Evolutionary conservation across 768 basidiomycete species (phyloP), one percentile per base, ranked within the genome.

Genomic region (Suillus plorans): DNA sequence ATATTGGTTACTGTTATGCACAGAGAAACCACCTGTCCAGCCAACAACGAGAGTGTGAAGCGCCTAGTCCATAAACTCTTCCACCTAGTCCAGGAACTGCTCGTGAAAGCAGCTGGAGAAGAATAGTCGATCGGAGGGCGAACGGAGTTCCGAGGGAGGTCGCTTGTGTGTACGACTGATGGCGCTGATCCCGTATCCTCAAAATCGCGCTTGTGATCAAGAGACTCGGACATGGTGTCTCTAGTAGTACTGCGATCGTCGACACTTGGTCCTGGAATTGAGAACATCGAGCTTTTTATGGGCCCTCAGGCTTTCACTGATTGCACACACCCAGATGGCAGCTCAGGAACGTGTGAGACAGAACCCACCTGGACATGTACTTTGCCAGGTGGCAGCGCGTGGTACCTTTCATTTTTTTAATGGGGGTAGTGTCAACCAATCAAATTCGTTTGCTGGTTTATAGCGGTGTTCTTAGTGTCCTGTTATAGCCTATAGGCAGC

Each of bases 1-100:
- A 94, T 89, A 71, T 89, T 95, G 61, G 93, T 95, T 75, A 90
- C 92, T 16, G 92, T 94, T 63, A 95, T 95, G 74, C 94, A 95
- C 60, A 95, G 73, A 60, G 93, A 94, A 41, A 94, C 88, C 37
- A 94, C 74, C 74, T 95, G 94, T 14, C 94, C 94, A 4, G 90
- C 87, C 34, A 94, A 61, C 42, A 95, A 74, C 25, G 89, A 85
- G 37, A 91, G 79, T 10, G 85, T 73, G 75, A 95, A 94, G 13
- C 87, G 85, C 62, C 80, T 82, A 10, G 92, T 93, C 91, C 92
- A 95, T 5, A 94, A 68, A 70, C 91, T 92, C 70, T 75, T 83
- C 81, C 90, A 90, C 44, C 92, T 83, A 14, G 76, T 77, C 68
- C 79, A 82, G 47, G 87, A 71, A 68, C 89, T 93, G 42, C 37